These are phyloP conservation scores for Lepidium sativum DNA, from an alignment of 345 rosid species.

Conservation along the genomic window DNA sequence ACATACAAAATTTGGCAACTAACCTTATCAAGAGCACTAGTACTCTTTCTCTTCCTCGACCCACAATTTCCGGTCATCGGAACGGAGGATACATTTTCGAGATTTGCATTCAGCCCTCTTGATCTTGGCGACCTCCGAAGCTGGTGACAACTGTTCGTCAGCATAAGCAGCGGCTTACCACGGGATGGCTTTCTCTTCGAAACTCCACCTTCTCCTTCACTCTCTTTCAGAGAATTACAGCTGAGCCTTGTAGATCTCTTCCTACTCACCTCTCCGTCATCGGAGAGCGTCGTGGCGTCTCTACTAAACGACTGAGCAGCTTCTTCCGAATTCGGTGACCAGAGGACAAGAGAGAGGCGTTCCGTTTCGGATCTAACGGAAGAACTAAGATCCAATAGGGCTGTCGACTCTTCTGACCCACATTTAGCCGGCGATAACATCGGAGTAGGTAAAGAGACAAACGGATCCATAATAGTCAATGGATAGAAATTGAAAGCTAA, in stretches of 20 bases:
- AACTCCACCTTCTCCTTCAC: background rate
- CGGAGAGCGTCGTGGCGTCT: background rate
- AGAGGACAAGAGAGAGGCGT: constrained; percentile 14
- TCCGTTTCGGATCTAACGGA: constrained; percentile 7
- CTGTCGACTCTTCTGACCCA: background rate
- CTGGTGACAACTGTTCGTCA: background rate
- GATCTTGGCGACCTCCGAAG: constrained; percentile 24
- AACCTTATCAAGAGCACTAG: background rate
- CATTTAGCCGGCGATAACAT: constrained; percentile 21
- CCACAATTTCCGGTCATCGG: background rate
- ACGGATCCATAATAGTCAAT: background rate
- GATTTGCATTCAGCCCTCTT: background rate
- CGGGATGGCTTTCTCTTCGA: background rate
- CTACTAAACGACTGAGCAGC: background rate
- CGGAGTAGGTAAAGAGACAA: background rate
- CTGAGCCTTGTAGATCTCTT: constrained; percentile 23
- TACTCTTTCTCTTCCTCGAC: background rate
- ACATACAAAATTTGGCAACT: too few relatives aligned
- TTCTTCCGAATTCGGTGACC: background rate
- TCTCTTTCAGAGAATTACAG: background rate
- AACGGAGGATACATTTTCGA: constrained; percentile 6
- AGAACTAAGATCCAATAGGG: background rate
- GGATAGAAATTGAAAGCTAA: background rate
- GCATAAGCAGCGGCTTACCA: background rate
- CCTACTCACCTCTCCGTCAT: background rate